These are phyloP conservation scores for Aurinia saxatilis DNA, from an alignment of 345 rosid genomes.

Conservation along the genomic window DNA sequence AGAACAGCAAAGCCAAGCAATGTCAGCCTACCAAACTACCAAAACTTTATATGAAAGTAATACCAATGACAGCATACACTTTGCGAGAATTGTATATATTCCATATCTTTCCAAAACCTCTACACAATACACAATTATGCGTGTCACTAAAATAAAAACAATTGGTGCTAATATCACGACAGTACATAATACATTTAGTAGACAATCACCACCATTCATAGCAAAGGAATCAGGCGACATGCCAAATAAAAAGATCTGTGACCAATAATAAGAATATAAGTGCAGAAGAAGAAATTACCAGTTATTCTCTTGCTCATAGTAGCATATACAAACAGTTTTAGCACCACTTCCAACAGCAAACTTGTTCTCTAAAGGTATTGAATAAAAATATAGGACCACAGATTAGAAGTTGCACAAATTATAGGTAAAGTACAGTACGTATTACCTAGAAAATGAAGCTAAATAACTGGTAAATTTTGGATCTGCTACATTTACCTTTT, in stretches of 20 bases:
- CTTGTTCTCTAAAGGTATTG: conserved; percentile 62
- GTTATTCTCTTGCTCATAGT: conserved; percentile 97
- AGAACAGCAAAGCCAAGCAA: conserved; percentile 18
- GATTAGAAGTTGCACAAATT: conserved; percentile 2
- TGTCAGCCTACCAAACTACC: conserved; percentile 11
- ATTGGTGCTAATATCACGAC: not conserved
- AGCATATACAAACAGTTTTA: conserved; percentile 94
- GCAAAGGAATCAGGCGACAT: not conserved
- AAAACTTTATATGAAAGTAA: not conserved
- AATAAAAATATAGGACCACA: not conserved
- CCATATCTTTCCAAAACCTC: not conserved
- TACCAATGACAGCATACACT: not conserved
- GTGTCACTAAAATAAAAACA: not conserved
- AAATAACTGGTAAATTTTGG: not conserved
- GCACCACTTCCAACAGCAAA: conserved; percentile 99
- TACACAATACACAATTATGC: not conserved
- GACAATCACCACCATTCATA: not conserved
- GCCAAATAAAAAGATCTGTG: not conserved
- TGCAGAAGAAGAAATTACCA: conserved; percentile 44
- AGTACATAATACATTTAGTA: not conserved
- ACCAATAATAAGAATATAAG: not conserved
- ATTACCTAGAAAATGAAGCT: not conserved
- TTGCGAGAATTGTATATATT: not conserved
- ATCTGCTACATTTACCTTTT: conserved; percentile 46
- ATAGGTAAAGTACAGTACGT: not conserved